These are phyloP conservation scores for Spergularia bocconei DNA, from an alignment of 148 eudicot species.

Conservation along the genomic window DNA sequence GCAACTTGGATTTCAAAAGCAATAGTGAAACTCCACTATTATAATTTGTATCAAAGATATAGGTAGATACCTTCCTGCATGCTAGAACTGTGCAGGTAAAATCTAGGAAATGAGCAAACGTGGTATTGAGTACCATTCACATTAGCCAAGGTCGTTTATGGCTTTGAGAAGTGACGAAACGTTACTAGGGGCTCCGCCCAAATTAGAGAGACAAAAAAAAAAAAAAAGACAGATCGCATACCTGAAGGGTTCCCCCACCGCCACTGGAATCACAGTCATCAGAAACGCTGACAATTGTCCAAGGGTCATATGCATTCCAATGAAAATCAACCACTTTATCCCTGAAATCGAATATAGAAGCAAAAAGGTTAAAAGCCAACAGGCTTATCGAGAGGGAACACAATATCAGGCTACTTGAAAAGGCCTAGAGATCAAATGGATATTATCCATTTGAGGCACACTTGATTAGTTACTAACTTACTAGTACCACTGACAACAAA, in stretches of 20 bases:
- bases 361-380: not conserved
- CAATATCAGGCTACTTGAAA: not conserved
- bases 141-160: too few relatives aligned
- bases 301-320: conserved; percentile 85
- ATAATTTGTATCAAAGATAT: too few relatives aligned
- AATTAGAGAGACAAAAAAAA: not conserved
- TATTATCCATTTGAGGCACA: too few relatives aligned
- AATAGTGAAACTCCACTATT: too few relatives aligned
- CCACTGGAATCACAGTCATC: conserved; percentile 85
- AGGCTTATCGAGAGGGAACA: not conserved
- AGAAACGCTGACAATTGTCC: conserved; percentile 95
- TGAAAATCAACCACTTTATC: conserved; percentile 96
- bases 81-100: too few relatives aligned
- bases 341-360: conserved; percentile 33
- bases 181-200: not conserved
- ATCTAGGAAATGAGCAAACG: too few relatives aligned
- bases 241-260: conserved; percentile 97
- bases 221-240: conserved; percentile 21
- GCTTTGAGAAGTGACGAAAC: not conserved
- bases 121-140: too few relatives aligned
- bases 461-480: too few relatives aligned
- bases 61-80: too few relatives aligned
- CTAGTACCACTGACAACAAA: too few relatives aligned
- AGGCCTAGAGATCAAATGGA: not conserved
- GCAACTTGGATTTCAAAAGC: too few relatives aligned